Evolutionary conservation across 306 rosid species (phyloP).

Genomic region (Cotoneaster glaucophyllus): DNA sequence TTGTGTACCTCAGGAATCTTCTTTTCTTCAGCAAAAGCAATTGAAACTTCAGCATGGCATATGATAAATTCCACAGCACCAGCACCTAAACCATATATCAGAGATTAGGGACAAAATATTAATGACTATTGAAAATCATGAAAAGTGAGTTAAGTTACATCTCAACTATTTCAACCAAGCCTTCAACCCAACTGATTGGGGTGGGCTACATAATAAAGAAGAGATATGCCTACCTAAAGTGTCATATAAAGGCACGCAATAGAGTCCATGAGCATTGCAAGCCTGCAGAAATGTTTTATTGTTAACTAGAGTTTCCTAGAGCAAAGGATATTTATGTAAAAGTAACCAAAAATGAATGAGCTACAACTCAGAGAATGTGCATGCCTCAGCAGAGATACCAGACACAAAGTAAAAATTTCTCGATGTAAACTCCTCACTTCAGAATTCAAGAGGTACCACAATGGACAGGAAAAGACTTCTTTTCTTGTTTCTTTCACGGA

Average conservation of each 20-base stretch:
- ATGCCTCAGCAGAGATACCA: neutral
- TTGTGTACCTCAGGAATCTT: slow-evolving; percentile 73
- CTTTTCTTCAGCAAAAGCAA: slow-evolving; percentile 75
- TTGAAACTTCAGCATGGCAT: slow-evolving; percentile 73
- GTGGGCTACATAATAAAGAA: slow-evolving; percentile 14
- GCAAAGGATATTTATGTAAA: slow-evolving; percentile 9
- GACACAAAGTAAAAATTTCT: neutral
- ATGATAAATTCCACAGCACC: slow-evolving; percentile 83
- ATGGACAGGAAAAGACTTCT: neutral
- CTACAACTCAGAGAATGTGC: neutral
- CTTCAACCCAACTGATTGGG: neutral
- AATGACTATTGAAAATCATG: neutral
- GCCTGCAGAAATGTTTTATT: slow-evolving; percentile 50
- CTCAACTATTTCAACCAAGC: neutral
- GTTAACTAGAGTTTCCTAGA: slow-evolving; percentile 12
- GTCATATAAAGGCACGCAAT: slow-evolving; percentile 91
- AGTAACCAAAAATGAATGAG: neutral
- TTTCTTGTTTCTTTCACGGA: neutral
- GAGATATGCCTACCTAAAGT: slow-evolving; percentile 63
- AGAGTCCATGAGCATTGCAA: slow-evolving; percentile 92
- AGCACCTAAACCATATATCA: slow-evolving; percentile 54
- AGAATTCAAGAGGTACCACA: neutral
- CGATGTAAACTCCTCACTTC: neutral
- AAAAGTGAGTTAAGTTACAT: neutral
- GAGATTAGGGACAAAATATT: slow-evolving; percentile 16